Base-by-base conservation (phyloP, 192 early-diverging fungal species). In the Dissophora ornata region DNA sequence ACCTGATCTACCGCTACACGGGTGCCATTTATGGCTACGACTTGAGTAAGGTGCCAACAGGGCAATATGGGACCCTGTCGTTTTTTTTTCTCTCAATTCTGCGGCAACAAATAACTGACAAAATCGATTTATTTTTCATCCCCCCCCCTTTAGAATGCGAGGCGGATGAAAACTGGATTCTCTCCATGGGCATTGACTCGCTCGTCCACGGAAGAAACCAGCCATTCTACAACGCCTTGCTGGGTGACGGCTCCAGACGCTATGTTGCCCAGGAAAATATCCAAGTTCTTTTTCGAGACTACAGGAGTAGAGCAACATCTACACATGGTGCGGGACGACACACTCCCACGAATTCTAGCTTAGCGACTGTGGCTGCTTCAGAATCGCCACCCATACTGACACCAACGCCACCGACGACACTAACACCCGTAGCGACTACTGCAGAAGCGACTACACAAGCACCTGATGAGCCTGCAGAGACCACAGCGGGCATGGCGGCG, bases 1-100 rank as follows among this genome's bases (percentile, higher is more conserved):
- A 81, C 53, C 46, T 60, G 38, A 46, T 49, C 10, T 70, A 70
- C 24, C 60, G 67, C 11, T 81, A 81, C 29, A 61, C 55, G 19
- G 80, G 67, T 0, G 74, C 47, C 50, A 81, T 81, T 18, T 81
- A 79, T 24, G 80, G 80, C 21, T 81, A 74, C 38, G 80, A 81
- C 33, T 22, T 65, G 21, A 66, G 77, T 79, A 79, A 61, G 66
- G 4, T 30, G n/a, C n/a, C n/a, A n/a, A n/a, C n/a, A n/a, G n/a
- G n/a, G n/a, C n/a, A n/a, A n/a, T n/a, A n/a, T n/a, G n/a, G n/a
- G n/a, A n/a, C n/a, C n/a, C n/a, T n/a, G n/a, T n/a, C n/a, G n/a
- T n/a, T n/a, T n/a, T n/a, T n/a, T n/a, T n/a, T n/a, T n/a, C n/a
- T n/a, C n/a, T n/a, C n/a, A n/a, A n/a, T n/a, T n/a, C n/a, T n/a